Percentiles rank a stretch among this genome's conserved stretches.
Conservation (phyloP, 75 land plant genomes). For the Pinus albicaulis region DNA sequence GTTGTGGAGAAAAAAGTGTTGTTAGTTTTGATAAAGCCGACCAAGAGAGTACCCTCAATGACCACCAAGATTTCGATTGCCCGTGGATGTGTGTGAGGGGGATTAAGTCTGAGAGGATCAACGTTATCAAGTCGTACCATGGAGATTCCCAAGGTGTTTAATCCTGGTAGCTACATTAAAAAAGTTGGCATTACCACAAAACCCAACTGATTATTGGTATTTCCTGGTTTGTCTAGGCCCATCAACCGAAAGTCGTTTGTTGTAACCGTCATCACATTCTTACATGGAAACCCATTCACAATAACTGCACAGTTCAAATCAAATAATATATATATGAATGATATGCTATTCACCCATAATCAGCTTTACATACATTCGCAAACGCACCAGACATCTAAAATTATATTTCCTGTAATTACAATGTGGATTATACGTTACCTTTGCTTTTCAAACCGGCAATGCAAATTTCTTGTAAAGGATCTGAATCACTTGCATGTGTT, state of each 20-base stretch:
- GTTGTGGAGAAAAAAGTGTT: constrained; percentile 32
- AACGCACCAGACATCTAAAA: too few species aligned
- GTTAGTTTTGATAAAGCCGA: constrained; percentile 56
- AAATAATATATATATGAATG: too few species aligned
- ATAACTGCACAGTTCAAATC: too few species aligned
- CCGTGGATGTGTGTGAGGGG: constrained; percentile 69
- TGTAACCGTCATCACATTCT: constrained; percentile 1
- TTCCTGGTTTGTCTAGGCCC: constrained; percentile 22
- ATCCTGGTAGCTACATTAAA: constrained; percentile 32
- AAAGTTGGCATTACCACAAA: constrained; percentile 32
- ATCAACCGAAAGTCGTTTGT: not conserved
- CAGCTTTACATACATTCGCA: not conserved
- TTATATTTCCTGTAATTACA: too few species aligned
- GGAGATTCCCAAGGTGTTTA: constrained; percentile 56
- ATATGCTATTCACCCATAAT: too few species aligned
- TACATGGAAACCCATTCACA: too few species aligned
- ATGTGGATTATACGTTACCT: too few species aligned
- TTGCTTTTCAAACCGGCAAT: too few species aligned
- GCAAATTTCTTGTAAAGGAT: too few species aligned
- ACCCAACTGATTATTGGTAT: constrained; percentile 28
- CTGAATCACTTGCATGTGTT: too few species aligned
- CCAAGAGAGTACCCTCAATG: constrained; percentile 40
- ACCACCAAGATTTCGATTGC: constrained; percentile 62
- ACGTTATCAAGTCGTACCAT: constrained; percentile 27
- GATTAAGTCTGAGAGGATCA: constrained; percentile 38